Base-by-base conservation (phyloP, 2,329 filamentous ascomycete species). In the Phyllosticta citribraziliensis region DNA sequence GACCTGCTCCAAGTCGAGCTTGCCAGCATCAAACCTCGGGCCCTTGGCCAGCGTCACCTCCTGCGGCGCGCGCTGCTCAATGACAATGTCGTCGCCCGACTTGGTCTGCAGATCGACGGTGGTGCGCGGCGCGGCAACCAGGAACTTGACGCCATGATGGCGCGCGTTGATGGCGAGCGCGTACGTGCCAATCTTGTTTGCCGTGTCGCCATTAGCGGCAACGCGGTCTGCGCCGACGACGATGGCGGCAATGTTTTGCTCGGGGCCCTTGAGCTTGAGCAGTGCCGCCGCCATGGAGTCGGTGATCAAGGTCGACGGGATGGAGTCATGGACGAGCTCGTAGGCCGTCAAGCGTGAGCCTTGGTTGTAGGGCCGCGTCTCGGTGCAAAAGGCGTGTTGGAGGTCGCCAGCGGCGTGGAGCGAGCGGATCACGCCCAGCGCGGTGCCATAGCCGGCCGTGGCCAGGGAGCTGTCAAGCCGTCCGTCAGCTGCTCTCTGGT, bases 141-240 rank as follows among this genome's bases (percentile, higher is more conserved):
- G 82, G 72, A 99, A 99, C 74, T 93, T 96, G 69, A 97, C 82
- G 19, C 89, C 89, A 69, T 99, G 94, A 69, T 92, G 80, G 66
- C 83, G 86, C 22, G 94, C 94, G 30, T 96, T 81, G n/a, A 97
- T 91, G 3, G 94, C 91, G 3, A 99, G 82, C 60, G 87, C 83
- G 73, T 99, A 97, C 0, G 94, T 99, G 57, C 94, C 94, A 64
- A 99, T 95, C 79, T 99, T 99, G 79, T 99, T 99, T 61, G 94
- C 94, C 0, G 94, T 97, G 76, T 99, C 94, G 30, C 94, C 94
- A 69, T 99, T 99, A 57, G 91, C 89, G 33, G 93, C 94, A 14
- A 99, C 94, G 61, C 94, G 85, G 73, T 99, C 94, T 2, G 94
- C 94, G 27, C 94, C 94, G 0, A 99, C 94, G 30, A 99, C 87